A percentile compares a stretch with the other conserved stretches of the same genome.
These are phyloP conservation scores for Neoboletus magnificus DNA, from an alignment of 768 basidiomycete species.

Conservation along the genomic window DNA sequence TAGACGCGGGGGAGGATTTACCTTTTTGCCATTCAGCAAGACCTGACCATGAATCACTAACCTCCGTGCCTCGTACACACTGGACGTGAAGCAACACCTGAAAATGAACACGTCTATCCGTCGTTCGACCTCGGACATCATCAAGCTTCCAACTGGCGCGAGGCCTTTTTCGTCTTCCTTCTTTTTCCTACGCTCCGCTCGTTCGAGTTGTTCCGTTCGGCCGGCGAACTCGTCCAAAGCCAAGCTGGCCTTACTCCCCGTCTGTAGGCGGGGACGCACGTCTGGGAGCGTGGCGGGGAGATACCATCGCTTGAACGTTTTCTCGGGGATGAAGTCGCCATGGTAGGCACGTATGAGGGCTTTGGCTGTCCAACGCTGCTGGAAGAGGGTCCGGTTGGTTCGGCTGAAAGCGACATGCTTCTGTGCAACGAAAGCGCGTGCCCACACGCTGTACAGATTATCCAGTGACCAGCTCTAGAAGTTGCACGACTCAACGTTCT, in stretches of 20 bases:
- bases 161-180: slow-evolving; percentile 60
- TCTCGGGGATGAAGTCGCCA: slow-evolving; percentile 90
- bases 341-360: slow-evolving; percentile 89
- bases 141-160: slow-evolving; percentile 91
- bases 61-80: slow-evolving; percentile 85
- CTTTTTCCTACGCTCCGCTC: slow-evolving; percentile 44
- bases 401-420: slow-evolving; percentile 52
- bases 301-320: slow-evolving; percentile 93
- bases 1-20: slow-evolving; percentile 36
- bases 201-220: slow-evolving; percentile 43
- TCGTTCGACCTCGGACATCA: slow-evolving; percentile 93
- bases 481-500: not conserved
- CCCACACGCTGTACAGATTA: slow-evolving; percentile 89
- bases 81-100: slow-evolving; percentile 80
- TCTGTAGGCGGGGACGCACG: slow-evolving; percentile 58
- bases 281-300: slow-evolving; percentile 84
- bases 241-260: slow-evolving; percentile 35
- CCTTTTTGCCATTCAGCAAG: slow-evolving; percentile 85
- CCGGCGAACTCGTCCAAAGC: slow-evolving; percentile 57
- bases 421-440: slow-evolving; percentile 56
- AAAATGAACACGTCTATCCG: slow-evolving; percentile 92
- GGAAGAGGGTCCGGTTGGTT: slow-evolving; percentile 67
- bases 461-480: slow-evolving; percentile 81
- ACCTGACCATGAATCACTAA: slow-evolving; percentile 87
- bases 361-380: slow-evolving; percentile 89